Base-by-base conservation (phyloP, 1,284 basidiomycete genomes). In the Entoloma clypeatum region DNA sequence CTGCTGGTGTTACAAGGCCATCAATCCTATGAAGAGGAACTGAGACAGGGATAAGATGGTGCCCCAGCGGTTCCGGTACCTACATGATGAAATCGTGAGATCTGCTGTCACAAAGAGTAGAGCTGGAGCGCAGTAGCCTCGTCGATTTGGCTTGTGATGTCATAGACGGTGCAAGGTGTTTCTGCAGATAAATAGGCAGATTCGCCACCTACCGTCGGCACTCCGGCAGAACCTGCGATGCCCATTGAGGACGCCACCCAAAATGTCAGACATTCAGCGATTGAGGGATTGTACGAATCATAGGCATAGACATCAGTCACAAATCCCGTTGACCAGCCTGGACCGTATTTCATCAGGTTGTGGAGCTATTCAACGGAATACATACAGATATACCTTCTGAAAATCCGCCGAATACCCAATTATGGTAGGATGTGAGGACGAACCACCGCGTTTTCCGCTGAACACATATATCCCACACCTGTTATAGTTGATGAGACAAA, bases 341-440 rank as follows among this genome's bases (percentile, higher is more conserved):
- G 33, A 25, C n/a, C 23, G 18, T 25, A 8, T 17, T 19, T 45
- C 11, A 45, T 17, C 7, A 41, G 7, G 10, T 8, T 17, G 23
- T 26, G 1, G 18, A 14, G n/a, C n/a, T n/a, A n/a, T n/a, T n/a
- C 13, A 19, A 36, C 17, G 25, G 27, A 16, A 40, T 26, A 41
- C 38, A 32, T 3, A 41, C 14, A 22, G 10, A 39, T 42, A 19
- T 41, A 81, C 85, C 78, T 54, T 59, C 49, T 7, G 81, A 78
- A 57, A 86, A 87, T 14, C 65, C 72, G 3, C 85, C 84, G 45
- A 86, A 85, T 3, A 77, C 74, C 85, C 85, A 87, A 28, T 75
- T 69, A 21, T 69, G 69, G 48, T 85, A 86, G 2, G 75, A 80
- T 10, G 83, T 81, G 36, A 86, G 48, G 10, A 84, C 71, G 53